A percentile compares a stretch with the other conserved stretches of the same genome.
Evolutionary conservation across 2,329 filamentous ascomycete genomes (phyloP).

Genomic region (Ceratocystis diversiconidia): DNA sequence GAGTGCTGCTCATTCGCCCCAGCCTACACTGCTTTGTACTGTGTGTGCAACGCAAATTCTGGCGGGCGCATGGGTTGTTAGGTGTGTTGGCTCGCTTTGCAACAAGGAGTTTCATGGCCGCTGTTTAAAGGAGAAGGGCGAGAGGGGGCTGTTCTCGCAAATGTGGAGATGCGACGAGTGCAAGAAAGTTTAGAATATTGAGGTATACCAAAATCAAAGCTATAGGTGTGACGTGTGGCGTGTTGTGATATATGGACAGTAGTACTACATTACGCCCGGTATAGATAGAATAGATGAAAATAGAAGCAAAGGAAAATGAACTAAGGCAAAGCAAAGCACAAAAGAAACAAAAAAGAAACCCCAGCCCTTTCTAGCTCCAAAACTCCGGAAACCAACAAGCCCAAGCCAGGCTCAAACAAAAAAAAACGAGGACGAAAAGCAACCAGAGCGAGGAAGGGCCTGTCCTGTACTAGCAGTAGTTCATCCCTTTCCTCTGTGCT

Average conservation of each 20-base stretch:
- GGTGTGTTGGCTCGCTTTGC: constrained; percentile 1
- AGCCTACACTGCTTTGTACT: neutral
- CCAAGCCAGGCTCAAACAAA: neutral
- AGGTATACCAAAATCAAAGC: neutral
- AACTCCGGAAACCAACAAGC: constrained; percentile 8
- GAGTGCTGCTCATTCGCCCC: neutral
- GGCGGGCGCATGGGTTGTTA: constrained; percentile 13
- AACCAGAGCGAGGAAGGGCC: neutral
- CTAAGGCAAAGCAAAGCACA: neutral
- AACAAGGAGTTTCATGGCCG: constrained; percentile 11
- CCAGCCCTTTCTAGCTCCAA: constrained; percentile 7
- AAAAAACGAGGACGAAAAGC: neutral
- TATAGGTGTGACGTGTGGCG: neutral
- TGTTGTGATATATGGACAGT: constrained; percentile 3
- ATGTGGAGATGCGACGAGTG: constrained; percentile 14
- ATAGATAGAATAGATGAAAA: constrained; percentile 7
- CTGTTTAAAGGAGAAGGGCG: constrained; percentile 9
- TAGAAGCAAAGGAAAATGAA: neutral
- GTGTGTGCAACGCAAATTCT: constrained; percentile 1
- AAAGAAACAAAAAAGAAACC: constrained; percentile 5
- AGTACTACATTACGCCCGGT: constrained; percentile 12
- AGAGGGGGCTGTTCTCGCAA: constrained; percentile 12
- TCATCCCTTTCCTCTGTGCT: too few species aligned
- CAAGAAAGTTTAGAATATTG: neutral
- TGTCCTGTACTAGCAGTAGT: neutral